Conservation (phyloP, 2,329 filamentous ascomycete species). For the Monosporascus sp. region DNA sequence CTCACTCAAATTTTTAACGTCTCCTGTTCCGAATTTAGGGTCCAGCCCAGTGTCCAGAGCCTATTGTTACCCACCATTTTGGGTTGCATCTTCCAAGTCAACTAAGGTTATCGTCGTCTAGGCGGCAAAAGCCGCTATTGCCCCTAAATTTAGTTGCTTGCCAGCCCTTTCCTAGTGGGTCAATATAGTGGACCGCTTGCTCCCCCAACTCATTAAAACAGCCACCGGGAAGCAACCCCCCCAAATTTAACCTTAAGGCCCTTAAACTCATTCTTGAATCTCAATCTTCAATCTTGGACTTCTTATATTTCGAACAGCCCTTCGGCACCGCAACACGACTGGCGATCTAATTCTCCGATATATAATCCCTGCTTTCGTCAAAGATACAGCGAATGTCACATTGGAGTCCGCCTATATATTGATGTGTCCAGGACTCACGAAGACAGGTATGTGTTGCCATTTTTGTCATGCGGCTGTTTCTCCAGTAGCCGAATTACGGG, state of each 20-base stretch:
- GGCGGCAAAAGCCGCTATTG: background rate
- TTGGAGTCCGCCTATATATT: background rate
- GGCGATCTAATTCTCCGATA: background rate
- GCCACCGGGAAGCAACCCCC: too few relatives aligned
- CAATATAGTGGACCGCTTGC: background rate
- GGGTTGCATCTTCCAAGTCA: too few relatives aligned
- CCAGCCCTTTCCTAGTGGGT: background rate
- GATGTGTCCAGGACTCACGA: background rate
- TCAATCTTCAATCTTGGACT: too few relatives aligned
- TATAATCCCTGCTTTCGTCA: background rate
- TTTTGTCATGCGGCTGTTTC: background rate
- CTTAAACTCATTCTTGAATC: background rate
- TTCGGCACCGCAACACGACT: too few relatives aligned
- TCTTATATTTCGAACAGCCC: too few relatives aligned
- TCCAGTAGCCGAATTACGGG: background rate
- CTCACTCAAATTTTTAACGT: background rate
- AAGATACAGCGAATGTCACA: too few relatives aligned
- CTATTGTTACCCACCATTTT: background rate
- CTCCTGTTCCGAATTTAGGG: background rate
- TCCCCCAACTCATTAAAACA: background rate
- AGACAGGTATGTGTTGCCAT: background rate
- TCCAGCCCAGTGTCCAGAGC: background rate
- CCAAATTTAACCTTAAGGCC: background rate
- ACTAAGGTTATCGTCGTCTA: background rate
- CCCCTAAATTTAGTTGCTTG: background rate